These are phyloP conservation scores for Stereum hirsutum DNA, from an alignment of 1,284 basidiomycete genomes.

Conservation along the genomic window DNA sequence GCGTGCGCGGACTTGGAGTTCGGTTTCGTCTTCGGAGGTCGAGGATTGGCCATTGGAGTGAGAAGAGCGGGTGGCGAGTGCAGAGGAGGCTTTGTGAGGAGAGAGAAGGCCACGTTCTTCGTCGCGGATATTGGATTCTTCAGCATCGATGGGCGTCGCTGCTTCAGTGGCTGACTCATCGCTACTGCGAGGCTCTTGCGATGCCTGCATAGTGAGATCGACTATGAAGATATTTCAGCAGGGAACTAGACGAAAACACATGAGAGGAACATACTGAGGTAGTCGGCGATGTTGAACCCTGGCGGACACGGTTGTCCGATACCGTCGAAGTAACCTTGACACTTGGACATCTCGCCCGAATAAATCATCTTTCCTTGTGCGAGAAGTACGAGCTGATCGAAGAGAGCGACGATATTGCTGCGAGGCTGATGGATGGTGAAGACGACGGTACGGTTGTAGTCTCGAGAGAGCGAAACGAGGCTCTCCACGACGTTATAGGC, in stretches of 20 bases:
- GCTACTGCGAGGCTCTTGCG: conserved; percentile 32
- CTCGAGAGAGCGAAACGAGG: conserved; percentile 75
- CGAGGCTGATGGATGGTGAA: conserved; percentile 99
- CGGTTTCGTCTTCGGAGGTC: conserved; percentile 40
- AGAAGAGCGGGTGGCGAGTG: conserved; percentile 17
- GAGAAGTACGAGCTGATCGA: conserved; percentile 86
- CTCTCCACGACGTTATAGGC: conserved; percentile 92
- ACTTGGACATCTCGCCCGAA: conserved; percentile 67
- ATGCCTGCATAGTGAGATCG: conserved; percentile 79
- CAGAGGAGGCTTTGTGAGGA: conserved; percentile 13
- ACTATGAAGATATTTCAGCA: conserved; percentile 34
- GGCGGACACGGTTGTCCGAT: conserved; percentile 82
- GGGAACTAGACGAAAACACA: not conserved
- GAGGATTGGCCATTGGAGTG: conserved; percentile 23
- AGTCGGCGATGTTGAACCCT: conserved; percentile 98
- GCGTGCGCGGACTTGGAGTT: conserved; percentile 38
- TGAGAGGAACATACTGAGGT: conserved; percentile 57
- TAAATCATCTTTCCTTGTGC: conserved; percentile 81
- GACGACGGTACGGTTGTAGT: conserved; percentile 92
- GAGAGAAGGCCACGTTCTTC: conserved; percentile 44
- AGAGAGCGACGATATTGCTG: conserved; percentile 92
- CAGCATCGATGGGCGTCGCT: conserved; percentile 22
- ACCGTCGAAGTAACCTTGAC: conserved; percentile 72
- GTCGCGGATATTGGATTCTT: conserved; percentile 38
- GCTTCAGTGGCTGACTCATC: conserved; percentile 24